A percentile compares a stretch with the other conserved stretches of the same genome.
These are phyloP conservation scores for Saturnispora quitensis DNA, from an alignment of 805 yeast genomes.

Conservation along the genomic window DNA sequence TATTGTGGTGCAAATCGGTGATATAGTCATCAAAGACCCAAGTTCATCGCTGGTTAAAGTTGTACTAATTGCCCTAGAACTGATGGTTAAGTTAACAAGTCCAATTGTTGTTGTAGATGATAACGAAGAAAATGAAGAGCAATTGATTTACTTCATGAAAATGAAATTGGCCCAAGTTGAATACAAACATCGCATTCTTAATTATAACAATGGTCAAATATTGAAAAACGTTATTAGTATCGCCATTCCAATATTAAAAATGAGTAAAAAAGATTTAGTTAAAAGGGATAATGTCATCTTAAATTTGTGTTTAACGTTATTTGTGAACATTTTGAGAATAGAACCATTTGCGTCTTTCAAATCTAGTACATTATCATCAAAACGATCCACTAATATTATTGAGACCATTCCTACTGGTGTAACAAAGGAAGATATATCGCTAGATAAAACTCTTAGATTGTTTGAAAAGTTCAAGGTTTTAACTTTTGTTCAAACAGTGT, in stretches of 20 bases:
- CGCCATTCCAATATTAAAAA: slow-evolving; percentile 51
- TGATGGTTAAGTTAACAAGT: slow-evolving; percentile 79
- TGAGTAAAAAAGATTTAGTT: slow-evolving; percentile 46
- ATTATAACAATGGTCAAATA: slow-evolving; percentile 49
- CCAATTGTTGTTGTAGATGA: slow-evolving; percentile 54
- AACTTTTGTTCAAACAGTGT: slow-evolving; percentile 59
- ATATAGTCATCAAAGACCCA: neutral
- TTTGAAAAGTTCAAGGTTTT: slow-evolving; percentile 68
- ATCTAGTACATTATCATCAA: slow-evolving; percentile 4
- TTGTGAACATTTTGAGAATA: slow-evolving; percentile 71
- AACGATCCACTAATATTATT: slow-evolving; percentile 19
- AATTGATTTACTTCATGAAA: slow-evolving; percentile 46
- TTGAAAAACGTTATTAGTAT: slow-evolving; percentile 63
- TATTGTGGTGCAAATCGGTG: slow-evolving; percentile 48
- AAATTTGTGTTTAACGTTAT: slow-evolving; percentile 59
- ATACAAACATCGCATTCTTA: slow-evolving; percentile 63
- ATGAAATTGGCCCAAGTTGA: slow-evolving; percentile 56
- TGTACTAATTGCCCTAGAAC: slow-evolving; percentile 38
- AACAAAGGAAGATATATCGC: slow-evolving; percentile 56
- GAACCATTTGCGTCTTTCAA: slow-evolving; percentile 49
- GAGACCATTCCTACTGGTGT: slow-evolving; percentile 49
- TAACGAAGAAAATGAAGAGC: slow-evolving; percentile 48
- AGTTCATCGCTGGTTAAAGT: neutral
- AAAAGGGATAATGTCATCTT: slow-evolving; percentile 65
- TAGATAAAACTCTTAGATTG: slow-evolving; percentile 45